Conservation (phyloP, 768 basidiomycete genomes). For the Solioccasus polychromus region DNA sequence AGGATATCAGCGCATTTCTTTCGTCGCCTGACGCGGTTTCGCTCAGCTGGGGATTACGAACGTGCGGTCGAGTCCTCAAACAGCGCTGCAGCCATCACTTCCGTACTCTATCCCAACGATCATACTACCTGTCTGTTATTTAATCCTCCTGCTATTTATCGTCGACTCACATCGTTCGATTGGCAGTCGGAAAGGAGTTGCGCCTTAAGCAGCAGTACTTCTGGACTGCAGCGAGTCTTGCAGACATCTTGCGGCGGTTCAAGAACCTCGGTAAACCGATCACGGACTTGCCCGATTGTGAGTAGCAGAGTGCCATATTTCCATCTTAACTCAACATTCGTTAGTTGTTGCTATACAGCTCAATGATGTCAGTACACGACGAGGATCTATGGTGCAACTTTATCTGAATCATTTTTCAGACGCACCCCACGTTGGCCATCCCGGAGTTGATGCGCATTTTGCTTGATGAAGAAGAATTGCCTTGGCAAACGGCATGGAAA, state of each 20-base stretch:
- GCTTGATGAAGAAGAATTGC: conserved; percentile 86
- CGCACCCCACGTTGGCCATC: conserved; percentile 93
- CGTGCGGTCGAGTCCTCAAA: conserved; percentile 84
- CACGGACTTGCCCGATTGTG: conserved; percentile 78
- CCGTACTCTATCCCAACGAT: conserved; percentile 95
- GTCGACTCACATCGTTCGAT: not conserved
- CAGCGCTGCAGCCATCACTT: conserved; percentile 90
- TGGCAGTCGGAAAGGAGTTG: conserved; percentile 76
- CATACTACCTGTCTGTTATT: conserved; percentile 58
- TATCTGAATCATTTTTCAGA: conserved; percentile 42
- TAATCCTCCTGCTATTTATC: not conserved
- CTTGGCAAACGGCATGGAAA: conserved; percentile 83
- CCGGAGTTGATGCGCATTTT: conserved; percentile 93
- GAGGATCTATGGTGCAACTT: not conserved
- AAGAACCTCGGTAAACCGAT: conserved; percentile 84
- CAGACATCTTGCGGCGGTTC: conserved; percentile 91
- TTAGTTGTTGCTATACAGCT: conserved; percentile 88
- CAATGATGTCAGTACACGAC: conserved; percentile 64
- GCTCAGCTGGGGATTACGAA: conserved; percentile 86
- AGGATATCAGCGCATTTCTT: not conserved
- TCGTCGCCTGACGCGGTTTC: conserved; percentile 2
- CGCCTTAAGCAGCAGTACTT: conserved; percentile 97
- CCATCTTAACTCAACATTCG: conserved; percentile 4
- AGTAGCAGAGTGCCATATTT: conserved; percentile 17
- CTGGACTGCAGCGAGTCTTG: conserved; percentile 85